A percentile compares a stretch with the other conserved stretches of the same genome.
phyloP scores from a whole-genome alignment of 225 moss, liverwort and hornwort species.

The Marchantia paleacea region DNA sequence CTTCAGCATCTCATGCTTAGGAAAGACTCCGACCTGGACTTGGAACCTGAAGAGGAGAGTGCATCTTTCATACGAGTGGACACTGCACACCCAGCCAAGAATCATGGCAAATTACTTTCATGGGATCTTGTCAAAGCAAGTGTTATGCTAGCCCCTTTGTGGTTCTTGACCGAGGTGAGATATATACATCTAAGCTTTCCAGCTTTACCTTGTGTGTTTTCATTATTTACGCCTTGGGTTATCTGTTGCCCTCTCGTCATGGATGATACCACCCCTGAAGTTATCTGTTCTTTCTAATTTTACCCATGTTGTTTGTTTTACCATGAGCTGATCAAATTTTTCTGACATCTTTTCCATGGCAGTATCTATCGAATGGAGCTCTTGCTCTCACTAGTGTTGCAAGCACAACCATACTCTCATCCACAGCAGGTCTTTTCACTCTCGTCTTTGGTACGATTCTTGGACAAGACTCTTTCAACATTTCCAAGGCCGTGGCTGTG shows the following conservation, averaged over 20 bases:
- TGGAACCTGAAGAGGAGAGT: conserved; percentile 50
- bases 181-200: background rate
- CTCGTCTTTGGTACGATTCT: conserved; percentile 80
- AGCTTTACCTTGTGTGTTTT: background rate
- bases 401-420: conserved; percentile 93
- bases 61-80: conserved; percentile 26
- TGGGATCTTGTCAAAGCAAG: conserved; percentile 80
- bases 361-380: conserved; percentile 95
- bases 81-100: conserved; percentile 37
- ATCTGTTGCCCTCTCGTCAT: background rate
- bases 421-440: conserved; percentile 88
- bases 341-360: conserved; percentile 29
- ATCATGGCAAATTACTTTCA: conserved; percentile 34
- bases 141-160: conserved; percentile 76
- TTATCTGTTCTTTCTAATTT: background rate
- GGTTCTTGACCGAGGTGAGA: conserved; percentile 86
- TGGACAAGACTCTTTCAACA: conserved; percentile 85
- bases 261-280: background rate
- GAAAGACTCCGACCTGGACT: conserved; percentile 41
- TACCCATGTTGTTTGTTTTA: background rate
- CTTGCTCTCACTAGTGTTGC: conserved; percentile 94
- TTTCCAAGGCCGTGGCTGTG: conserved; percentile 84
- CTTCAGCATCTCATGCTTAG: conserved; percentile 33
- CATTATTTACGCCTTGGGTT: background rate
- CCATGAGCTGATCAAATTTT: conserved; percentile 1